phyloP scores from a whole-genome alignment of 371 early-diverging fungal species.

The Mucor mucedo region DNA sequence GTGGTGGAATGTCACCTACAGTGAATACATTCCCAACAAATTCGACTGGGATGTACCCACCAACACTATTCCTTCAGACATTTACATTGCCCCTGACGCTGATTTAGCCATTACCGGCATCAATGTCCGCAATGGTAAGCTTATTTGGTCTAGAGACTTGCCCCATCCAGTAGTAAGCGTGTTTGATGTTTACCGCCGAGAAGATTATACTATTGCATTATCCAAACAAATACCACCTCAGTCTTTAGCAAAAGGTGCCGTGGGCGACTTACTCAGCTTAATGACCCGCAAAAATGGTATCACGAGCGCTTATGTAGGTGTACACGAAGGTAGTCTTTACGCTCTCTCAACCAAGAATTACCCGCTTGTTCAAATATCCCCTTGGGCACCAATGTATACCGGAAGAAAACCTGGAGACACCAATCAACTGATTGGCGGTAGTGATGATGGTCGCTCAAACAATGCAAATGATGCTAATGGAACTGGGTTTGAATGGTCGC shows the following conservation, averaged over 20 bases:
- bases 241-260: slow-evolving; percentile 30
- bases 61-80: slow-evolving; percentile 30
- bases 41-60: slow-evolving; percentile 42
- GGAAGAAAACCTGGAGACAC: slow-evolving; percentile 39
- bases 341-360: slow-evolving; percentile 63
- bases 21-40: slow-evolving; percentile 52
- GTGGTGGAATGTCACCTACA: slow-evolving; percentile 47
- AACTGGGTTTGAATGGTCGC: slow-evolving; percentile 18
- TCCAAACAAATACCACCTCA: slow-evolving; percentile 40
- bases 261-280: slow-evolving; percentile 35
- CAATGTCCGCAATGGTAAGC: slow-evolving; percentile 30
- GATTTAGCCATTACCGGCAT: slow-evolving; percentile 40
- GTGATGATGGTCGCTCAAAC: slow-evolving; percentile 19
- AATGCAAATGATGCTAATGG: neutral
- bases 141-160: slow-evolving; percentile 37
- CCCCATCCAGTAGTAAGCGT: slow-evolving; percentile 46
- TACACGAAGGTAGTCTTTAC: slow-evolving; percentile 60
- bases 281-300: slow-evolving; percentile 11
- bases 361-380: slow-evolving; percentile 57
- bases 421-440: slow-evolving; percentile 32
- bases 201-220: slow-evolving; percentile 40
- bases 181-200: slow-evolving; percentile 47
- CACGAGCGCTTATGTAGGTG: slow-evolving; percentile 58
- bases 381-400: slow-evolving; percentile 47
- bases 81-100: slow-evolving; percentile 51